Evolutionary conservation across 305 asterid species (phyloP).

Genomic region (Striga hermonthica): DNA sequence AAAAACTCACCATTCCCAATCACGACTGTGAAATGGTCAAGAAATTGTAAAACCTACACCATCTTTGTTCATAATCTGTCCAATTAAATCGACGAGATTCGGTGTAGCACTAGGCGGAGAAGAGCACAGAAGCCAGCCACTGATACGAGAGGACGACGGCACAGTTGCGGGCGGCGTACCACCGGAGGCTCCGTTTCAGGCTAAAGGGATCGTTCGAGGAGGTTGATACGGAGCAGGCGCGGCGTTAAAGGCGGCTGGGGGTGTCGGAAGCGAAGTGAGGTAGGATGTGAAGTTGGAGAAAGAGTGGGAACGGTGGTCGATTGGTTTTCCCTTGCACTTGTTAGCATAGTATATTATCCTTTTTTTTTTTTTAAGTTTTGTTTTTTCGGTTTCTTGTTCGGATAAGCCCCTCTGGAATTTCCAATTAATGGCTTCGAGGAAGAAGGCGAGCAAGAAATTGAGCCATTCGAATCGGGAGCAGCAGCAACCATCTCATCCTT

Average conservation of each 20-base stretch:
- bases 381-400: too few relatives aligned
- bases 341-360: too few relatives aligned
- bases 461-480: slow-evolving; percentile 38
- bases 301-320: slow-evolving; percentile 48
- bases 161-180: slow-evolving; percentile 74
- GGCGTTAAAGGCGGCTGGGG: slow-evolving; percentile 63
- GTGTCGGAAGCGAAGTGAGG: slow-evolving; percentile 76
- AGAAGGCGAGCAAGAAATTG: slow-evolving; percentile 61
- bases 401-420: slow-evolving; percentile 19
- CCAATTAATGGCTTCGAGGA: slow-evolving; percentile 70
- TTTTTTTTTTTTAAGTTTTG: too few relatives aligned
- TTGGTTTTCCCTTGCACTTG: slow-evolving; percentile 22
- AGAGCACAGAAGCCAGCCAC: slow-evolving; percentile 93
- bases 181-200: slow-evolving; percentile 66
- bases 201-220: slow-evolving; percentile 50
- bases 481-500: slow-evolving; percentile 58
- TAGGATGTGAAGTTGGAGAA: slow-evolving; percentile 59
- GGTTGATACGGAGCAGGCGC: slow-evolving; percentile 73
- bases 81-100: slow-evolving; percentile 34
- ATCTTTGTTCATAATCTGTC: too few relatives aligned
- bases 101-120: slow-evolving; percentile 95
- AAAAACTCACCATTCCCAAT: too few relatives aligned
- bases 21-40: too few relatives aligned
- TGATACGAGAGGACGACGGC: slow-evolving; percentile 85
- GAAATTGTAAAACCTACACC: too few relatives aligned